Evolutionary conservation across 768 basidiomycete species (phyloP).

Genomic region (Boletellus ananiceps): DNA sequence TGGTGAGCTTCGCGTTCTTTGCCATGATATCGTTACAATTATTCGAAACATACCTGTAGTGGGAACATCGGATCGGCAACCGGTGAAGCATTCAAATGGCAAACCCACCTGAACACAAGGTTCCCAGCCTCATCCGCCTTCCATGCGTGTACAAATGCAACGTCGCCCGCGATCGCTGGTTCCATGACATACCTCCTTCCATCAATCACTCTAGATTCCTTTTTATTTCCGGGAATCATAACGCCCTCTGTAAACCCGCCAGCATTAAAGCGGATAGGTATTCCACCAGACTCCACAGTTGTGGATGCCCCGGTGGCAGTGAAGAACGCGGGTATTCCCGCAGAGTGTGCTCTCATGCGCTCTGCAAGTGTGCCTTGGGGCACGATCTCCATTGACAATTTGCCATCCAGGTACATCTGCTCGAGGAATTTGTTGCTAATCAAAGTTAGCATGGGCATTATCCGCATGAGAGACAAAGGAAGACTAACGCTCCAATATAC

Average conservation of each 20-base stretch:
- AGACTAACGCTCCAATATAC: conserved; percentile 72
- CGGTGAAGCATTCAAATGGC: not conserved
- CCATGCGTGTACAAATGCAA: conserved; percentile 66
- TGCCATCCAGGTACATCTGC: conserved; percentile 64
- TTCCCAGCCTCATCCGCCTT: conserved; percentile 89
- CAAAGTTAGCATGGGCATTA: not conserved
- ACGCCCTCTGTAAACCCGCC: conserved; percentile 66
- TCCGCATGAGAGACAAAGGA: too few species aligned
- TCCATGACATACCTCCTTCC: too few species aligned
- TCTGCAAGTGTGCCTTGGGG: conserved; percentile 92
- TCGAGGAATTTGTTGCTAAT: conserved; percentile 45
- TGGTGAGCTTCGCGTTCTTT: conserved; percentile 79
- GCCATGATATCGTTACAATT: conserved; percentile 84
- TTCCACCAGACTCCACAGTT: conserved; percentile 67
- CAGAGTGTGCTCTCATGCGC: conserved; percentile 43
- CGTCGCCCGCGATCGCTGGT: conserved; percentile 67
- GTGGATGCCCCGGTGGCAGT: conserved; percentile 84
- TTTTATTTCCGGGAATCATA: conserved; percentile 57
- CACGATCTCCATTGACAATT: conserved; percentile 80
- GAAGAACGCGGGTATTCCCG: conserved; percentile 52
- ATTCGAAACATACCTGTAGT: conserved; percentile 69
- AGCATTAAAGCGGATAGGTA: conserved; percentile 69
- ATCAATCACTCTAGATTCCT: conserved; percentile 68
- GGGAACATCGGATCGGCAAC: not conserved
- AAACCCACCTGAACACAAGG: conserved; percentile 71